Conservation (phyloP, 371 early-diverging fungal species). For the Mycotypha africana region DNA sequence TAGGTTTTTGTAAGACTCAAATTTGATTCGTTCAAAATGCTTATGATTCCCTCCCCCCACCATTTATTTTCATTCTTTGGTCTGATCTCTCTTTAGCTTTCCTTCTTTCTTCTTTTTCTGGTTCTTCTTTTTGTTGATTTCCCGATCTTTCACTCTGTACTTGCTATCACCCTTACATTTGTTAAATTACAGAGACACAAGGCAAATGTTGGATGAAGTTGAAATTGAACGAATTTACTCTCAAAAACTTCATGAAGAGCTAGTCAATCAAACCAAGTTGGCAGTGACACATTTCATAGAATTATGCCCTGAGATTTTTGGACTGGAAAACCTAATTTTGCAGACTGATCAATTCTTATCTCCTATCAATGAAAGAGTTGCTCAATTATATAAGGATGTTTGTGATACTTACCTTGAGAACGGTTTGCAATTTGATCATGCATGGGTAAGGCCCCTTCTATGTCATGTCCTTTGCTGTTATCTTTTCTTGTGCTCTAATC, state of each 20-base stretch:
- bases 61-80: no score
- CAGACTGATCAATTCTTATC: constrained; percentile 12
- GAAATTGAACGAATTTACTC: constrained; percentile 18
- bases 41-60: no score
- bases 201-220: constrained; percentile 16
- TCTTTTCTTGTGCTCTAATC: background rate
- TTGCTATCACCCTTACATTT: no score
- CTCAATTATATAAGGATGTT: constrained; percentile 28
- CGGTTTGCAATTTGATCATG: constrained; percentile 35
- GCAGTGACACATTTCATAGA: constrained; percentile 33
- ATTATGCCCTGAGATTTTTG: constrained; percentile 30
- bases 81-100: no score
- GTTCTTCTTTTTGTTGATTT: no score
- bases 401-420: constrained; percentile 29
- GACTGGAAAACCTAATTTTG: constrained; percentile 29
- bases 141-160: no score
- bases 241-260: constrained; percentile 29
- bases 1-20: no score
- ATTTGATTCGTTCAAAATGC: no score
- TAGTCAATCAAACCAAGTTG: constrained; percentile 23
- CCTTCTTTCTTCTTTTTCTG: no score
- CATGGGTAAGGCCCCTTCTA: constrained; percentile 44
- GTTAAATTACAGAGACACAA: no score
- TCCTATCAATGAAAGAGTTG: constrained; percentile 22
- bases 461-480: no score